phyloP scores from a whole-genome alignment of 1,284 basidiomycete genomes.

The Cryptococcus sp. region DNA sequence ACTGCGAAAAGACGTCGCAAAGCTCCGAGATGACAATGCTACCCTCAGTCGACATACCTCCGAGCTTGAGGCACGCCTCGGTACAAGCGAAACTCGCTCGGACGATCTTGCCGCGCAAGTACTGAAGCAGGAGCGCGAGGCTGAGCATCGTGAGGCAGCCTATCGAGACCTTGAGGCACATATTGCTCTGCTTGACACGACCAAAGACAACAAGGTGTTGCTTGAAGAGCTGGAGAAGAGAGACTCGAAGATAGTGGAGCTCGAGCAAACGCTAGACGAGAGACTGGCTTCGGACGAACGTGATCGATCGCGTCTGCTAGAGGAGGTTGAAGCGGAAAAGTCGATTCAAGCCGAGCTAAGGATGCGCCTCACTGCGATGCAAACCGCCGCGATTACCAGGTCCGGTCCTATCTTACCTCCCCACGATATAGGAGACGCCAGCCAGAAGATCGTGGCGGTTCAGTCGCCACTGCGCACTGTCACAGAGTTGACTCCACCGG shows the following conservation, averaged over 20 bases:
- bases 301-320: slow-evolving; percentile 63
- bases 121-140: slow-evolving; percentile 74
- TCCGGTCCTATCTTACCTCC: slow-evolving; percentile 5
- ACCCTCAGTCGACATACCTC: slow-evolving; percentile 77
- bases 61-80: slow-evolving; percentile 82
- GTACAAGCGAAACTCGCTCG: slow-evolving; percentile 75
- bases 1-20: slow-evolving; percentile 76
- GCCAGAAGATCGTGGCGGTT: neutral
- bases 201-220: slow-evolving; percentile 61
- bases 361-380: slow-evolving; percentile 7
- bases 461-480: slow-evolving; percentile 9
- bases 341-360: slow-evolving; percentile 18
- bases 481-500: slow-evolving; percentile 23
- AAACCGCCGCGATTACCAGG: slow-evolving; percentile 2
- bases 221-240: slow-evolving; percentile 74
- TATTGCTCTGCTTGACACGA: slow-evolving; percentile 67
- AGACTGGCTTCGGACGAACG: slow-evolving; percentile 40
- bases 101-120: slow-evolving; percentile 68
- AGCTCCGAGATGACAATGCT: slow-evolving; percentile 73
- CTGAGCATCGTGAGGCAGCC: slow-evolving; percentile 68
- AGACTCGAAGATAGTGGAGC: slow-evolving; percentile 69
- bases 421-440: slow-evolving; percentile 2
- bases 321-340: slow-evolving; percentile 21
- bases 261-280: slow-evolving; percentile 68
- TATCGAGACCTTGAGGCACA: slow-evolving; percentile 69